A percentile compares a stretch with the other conserved stretches of the same genome.
Conservation (phyloP, 1,284 basidiomycete genomes). For the Marasmius tenuissimus region DNA sequence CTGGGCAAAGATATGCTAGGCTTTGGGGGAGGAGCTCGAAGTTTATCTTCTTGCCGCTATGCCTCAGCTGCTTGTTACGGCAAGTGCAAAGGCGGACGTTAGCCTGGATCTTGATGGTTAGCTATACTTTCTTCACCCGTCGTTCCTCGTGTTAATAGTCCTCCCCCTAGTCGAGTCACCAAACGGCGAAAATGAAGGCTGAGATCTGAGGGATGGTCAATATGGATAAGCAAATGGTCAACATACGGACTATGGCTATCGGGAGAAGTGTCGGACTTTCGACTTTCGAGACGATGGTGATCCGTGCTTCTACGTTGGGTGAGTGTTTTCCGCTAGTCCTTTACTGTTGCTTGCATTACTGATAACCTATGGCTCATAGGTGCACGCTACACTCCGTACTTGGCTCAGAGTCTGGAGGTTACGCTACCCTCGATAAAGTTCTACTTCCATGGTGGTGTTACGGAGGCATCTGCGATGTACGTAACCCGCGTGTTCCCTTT, state of each 20-base stretch:
- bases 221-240: constrained; percentile 75
- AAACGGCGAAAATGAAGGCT: constrained; percentile 56
- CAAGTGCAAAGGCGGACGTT: constrained; percentile 78
- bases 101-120: constrained; percentile 73
- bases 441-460: constrained; percentile 80
- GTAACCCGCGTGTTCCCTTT: constrained; percentile 22
- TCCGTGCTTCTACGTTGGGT: constrained; percentile 73
- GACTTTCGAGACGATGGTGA: constrained; percentile 81
- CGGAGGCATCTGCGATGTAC: constrained; percentile 76
- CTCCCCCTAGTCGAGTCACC: constrained; percentile 41
- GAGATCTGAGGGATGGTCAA: constrained; percentile 78
- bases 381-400: constrained; percentile 67
- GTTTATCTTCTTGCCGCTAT: constrained; percentile 83
- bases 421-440: constrained; percentile 71
- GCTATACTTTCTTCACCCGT: constrained; percentile 15
- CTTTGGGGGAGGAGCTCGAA: constrained; percentile 78
- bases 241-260: constrained; percentile 75
- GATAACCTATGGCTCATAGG: background rate
- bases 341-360: background rate
- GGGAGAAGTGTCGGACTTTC: constrained; percentile 88
- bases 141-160: background rate
- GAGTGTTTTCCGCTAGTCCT: constrained; percentile 19
- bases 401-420: constrained; percentile 69
- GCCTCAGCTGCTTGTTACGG: constrained; percentile 73
- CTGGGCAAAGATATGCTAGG: constrained; percentile 83